These are phyloP conservation scores for Prunus campanulata DNA, from an alignment of 306 rosid genomes.

Conservation along the genomic window DNA sequence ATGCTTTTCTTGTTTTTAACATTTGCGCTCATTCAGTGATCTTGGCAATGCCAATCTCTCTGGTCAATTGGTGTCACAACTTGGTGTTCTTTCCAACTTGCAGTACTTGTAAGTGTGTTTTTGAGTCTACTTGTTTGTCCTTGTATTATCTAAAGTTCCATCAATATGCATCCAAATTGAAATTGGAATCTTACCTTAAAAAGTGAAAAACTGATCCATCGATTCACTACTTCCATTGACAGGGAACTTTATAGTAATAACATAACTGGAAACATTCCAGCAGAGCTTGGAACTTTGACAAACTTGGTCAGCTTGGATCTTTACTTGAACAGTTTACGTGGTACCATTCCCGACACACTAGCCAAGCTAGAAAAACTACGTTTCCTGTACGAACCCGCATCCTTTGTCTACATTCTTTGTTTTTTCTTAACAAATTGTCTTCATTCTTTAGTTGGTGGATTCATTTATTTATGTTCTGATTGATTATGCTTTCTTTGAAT, in stretches of 20 bases:
- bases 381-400: slow-evolving; percentile 62
- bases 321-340: slow-evolving; percentile 55
- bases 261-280: slow-evolving; percentile 65
- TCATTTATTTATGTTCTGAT: slow-evolving; percentile 7
- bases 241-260: slow-evolving; percentile 84
- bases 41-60: slow-evolving; percentile 64
- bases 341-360: slow-evolving; percentile 48
- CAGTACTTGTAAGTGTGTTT: slow-evolving; percentile 86
- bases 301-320: slow-evolving; percentile 92
- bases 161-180: background rate
- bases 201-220: background rate
- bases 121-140: background rate
- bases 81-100: slow-evolving; percentile 47
- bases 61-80: slow-evolving; percentile 43
- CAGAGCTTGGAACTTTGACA: slow-evolving; percentile 63
- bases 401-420: slow-evolving; percentile 34
- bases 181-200: background rate
- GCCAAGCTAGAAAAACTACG: slow-evolving; percentile 62
- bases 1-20: background rate
- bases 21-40: slow-evolving; percentile 56
- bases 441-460: slow-evolving; percentile 17
- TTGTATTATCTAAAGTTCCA: background rate
- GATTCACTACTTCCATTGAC: slow-evolving; percentile 10
- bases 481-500: slow-evolving; percentile 13
- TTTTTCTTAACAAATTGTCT: slow-evolving; percentile 10